These are phyloP conservation scores for Phytophthora kernoviae DNA, from an alignment of 352 stramenopile genomes.

Conservation along the genomic window DNA sequence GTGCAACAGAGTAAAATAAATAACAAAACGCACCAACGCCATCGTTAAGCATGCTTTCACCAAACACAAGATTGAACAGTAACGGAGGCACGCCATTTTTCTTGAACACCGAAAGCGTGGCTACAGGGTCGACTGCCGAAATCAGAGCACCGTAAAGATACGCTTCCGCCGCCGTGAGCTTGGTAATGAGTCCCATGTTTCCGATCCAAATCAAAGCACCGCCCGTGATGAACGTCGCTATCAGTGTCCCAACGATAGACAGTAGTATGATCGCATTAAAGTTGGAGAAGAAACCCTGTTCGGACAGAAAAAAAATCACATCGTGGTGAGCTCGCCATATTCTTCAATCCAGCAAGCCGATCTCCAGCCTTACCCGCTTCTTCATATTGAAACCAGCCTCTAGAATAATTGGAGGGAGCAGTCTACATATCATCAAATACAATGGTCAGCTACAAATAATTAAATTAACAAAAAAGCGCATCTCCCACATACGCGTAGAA, in stretches of 20 bases:
- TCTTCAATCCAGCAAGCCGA: neutral
- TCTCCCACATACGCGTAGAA: constrained; percentile 67
- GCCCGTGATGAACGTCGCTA: constrained; percentile 83
- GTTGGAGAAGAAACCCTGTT: constrained; percentile 86
- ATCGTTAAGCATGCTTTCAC: constrained; percentile 96
- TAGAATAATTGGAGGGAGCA: constrained; percentile 84
- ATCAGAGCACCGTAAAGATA: constrained; percentile 94
- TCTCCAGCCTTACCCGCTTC: constrained; percentile 59
- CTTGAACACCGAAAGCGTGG: constrained; percentile 94
- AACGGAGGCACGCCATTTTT: constrained; percentile 84
- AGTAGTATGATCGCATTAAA: constrained; percentile 88
- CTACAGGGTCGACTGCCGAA: constrained; percentile 93
- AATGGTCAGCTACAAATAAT: neutral
- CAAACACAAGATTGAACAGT: constrained; percentile 96
- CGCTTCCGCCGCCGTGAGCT: constrained; percentile 86
- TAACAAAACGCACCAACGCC: constrained; percentile 71
- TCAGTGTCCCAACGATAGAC: constrained; percentile 77
- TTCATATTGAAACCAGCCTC: constrained; percentile 90
- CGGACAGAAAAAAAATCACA: constrained; percentile 10
- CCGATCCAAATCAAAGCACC: constrained; percentile 78
- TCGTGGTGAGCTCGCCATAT: constrained; percentile 9
- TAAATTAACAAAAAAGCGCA: neutral
- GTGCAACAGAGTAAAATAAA: constrained; percentile 20
- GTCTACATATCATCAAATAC: constrained; percentile 30
- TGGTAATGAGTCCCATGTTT: constrained; percentile 73